Evolutionary conservation across 768 basidiomycete species (phyloP), one percentile per base, ranked within the genome.

Genomic region (Leccinum broughii): DNA sequence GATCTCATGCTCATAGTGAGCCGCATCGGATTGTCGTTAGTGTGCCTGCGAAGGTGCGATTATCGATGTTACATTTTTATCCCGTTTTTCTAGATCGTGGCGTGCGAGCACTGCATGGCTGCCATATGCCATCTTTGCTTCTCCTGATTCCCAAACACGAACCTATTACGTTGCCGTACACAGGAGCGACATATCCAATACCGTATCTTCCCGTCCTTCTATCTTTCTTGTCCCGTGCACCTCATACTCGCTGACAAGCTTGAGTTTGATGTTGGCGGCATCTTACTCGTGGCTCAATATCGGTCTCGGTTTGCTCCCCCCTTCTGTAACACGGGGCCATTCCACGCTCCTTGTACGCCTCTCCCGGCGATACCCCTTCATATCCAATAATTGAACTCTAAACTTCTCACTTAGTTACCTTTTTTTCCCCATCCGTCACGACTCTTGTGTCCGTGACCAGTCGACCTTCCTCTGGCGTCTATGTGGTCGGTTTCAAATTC

Each of bases 301-400:
- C 49, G 11, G 51, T 46, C 59, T 57, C 52, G 53, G 50, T 28
- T 46, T 34, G 35, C 17, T 39, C 39, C 17, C 51, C 28, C 52
- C 46, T 61, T 62, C 48, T 52, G 22, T 37, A 13, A 17, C 58
- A 59, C 63, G 44, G 44, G 44, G 48, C 62, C 41, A 55, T 55
- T 60, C 57, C 51, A 35, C 55, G 63, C 61, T 51, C 61, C 57
- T 10, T 54, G 44, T 20, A 30, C 14, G n/a, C 58, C 54, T 35
- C 59, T 66, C 26, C 51, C 48, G 64, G 60, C 54, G 34, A 58
- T 39, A 11, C 57, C 60, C 51, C 63, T 65, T 70, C 66, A 71
- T 69, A 65, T 70, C 51, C 59, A 57, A 64, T 62, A 20, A 71
- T 71, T 66, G 69, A 70, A 70, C 68, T 58, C 56, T 68, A 70